Evolutionary conservation across 2,329 filamentous ascomycete genomes (phyloP).

Genomic region (Ascochyta clinopodiicola): DNA sequence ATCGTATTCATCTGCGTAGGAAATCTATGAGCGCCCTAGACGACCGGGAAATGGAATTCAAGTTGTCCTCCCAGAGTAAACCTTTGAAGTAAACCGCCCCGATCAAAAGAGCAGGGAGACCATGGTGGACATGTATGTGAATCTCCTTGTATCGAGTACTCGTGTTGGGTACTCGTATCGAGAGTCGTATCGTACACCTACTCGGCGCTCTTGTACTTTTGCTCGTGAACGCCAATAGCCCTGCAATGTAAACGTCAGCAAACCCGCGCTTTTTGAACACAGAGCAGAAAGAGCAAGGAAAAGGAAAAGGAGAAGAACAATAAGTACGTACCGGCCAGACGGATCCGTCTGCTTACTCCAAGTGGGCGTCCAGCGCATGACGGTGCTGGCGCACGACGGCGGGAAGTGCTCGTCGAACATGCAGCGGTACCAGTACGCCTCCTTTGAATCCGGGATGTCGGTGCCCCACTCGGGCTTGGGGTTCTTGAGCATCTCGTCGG

Average conservation of each 20-base stretch:
- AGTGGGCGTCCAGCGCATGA: conserved; percentile 95
- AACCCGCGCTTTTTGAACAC: neutral
- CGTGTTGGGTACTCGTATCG: neutral
- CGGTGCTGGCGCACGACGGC: conserved; percentile 85
- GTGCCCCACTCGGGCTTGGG: conserved; percentile 94
- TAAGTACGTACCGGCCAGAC: conserved; percentile 75
- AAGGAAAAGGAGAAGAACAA: neutral
- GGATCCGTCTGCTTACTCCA: conserved; percentile 98
- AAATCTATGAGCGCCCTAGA: neutral
- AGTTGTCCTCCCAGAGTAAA: no score
- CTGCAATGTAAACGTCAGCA: conserved; percentile 17
- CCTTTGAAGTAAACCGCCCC: no score
- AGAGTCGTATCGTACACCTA: conserved; percentile 7
- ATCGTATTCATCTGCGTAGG: no score
- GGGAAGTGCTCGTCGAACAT: conserved; percentile 99
- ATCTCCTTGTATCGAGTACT: neutral
- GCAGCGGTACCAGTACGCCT: conserved; percentile 95
- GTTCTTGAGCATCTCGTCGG: conserved; percentile 98
- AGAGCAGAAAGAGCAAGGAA: no score
- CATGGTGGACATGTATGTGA: no score
- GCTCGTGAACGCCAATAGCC: conserved; percentile 44
- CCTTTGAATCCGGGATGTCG: conserved; percentile 95
- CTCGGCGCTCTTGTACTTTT: conserved; percentile 40
- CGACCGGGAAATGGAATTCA: neutral
- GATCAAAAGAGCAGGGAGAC: no score